A percentile compares a stretch with the other conserved stretches of the same genome.
Evolutionary conservation across 2,329 filamentous ascomycete species (phyloP).

Genomic region (Simplicillium sp.): DNA sequence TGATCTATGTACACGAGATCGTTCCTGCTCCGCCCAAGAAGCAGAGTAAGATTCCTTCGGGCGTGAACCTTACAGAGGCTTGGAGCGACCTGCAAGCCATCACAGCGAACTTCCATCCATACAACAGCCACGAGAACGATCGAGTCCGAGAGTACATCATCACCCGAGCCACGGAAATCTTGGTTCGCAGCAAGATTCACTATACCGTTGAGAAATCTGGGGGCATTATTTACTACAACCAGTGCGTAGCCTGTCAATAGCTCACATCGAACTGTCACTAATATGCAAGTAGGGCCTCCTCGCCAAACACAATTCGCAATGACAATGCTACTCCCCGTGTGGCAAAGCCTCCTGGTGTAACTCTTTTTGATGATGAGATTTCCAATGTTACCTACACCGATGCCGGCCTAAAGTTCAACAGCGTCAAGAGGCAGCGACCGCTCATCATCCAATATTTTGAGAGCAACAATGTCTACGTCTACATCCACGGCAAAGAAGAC

Average conservation of each 20-base stretch:
- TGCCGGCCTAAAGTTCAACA: slow-evolving; percentile 10
- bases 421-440: slow-evolving; percentile 12
- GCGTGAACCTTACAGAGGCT: slow-evolving; percentile 74
- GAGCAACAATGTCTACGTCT: slow-evolving; percentile 84
- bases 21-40: slow-evolving; percentile 52
- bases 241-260: slow-evolving; percentile 8
- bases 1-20: slow-evolving; percentile 65
- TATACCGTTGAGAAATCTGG: slow-evolving; percentile 31
- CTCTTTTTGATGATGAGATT: slow-evolving; percentile 68
- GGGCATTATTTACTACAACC: slow-evolving; percentile 17
- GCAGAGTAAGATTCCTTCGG: slow-evolving; percentile 36
- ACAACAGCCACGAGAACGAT: slow-evolving; percentile 80
- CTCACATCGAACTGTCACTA: background rate
- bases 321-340: background rate
- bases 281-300: too few species aligned
- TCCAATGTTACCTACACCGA: slow-evolving; percentile 64
- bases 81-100: slow-evolving; percentile 76
- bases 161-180: slow-evolving; percentile 58
- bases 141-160: slow-evolving; percentile 69
- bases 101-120: slow-evolving; percentile 72
- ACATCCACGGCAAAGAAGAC: slow-evolving; percentile 75
- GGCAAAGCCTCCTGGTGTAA: slow-evolving; percentile 30
- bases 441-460: slow-evolving; percentile 69
- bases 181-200: slow-evolving; percentile 48
- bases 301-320: background rate